phyloP scores from a whole-genome alignment of 2,329 filamentous ascomycete genomes.

The Calonectria leucothoes region DNA sequence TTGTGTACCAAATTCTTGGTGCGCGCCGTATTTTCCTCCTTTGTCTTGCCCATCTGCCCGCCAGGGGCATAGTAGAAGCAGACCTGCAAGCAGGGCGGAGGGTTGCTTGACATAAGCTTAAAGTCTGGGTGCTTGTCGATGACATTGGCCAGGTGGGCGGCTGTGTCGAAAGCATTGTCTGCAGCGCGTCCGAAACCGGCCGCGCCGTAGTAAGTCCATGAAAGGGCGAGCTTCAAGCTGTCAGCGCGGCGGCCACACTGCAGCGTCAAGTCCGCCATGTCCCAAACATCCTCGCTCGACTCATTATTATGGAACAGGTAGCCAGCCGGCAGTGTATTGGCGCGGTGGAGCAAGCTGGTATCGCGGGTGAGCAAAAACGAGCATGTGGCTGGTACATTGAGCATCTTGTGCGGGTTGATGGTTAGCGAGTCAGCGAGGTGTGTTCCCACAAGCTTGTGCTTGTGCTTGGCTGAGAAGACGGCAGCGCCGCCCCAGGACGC shows the following conservation, averaged over 20 bases:
- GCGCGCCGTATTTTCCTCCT: slow-evolving; percentile 59
- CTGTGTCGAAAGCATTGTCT: slow-evolving; percentile 78
- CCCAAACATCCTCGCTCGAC: slow-evolving; percentile 75
- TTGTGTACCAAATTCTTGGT: slow-evolving; percentile 61
- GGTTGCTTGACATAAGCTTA: slow-evolving; percentile 78
- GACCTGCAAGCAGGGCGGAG: slow-evolving; percentile 90
- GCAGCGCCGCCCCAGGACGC: slow-evolving; percentile 90
- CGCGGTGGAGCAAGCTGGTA: slow-evolving; percentile 78
- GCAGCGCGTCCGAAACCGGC: slow-evolving; percentile 77
- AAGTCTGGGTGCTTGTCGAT: slow-evolving; percentile 71
- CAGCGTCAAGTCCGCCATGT: slow-evolving; percentile 90
- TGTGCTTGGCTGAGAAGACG: slow-evolving; percentile 76
- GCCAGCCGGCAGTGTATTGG: slow-evolving; percentile 87
- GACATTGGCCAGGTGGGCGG: slow-evolving; percentile 73
- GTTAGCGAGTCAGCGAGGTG: slow-evolving; percentile 86
- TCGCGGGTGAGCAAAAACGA: slow-evolving; percentile 88
- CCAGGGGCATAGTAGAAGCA: slow-evolving; percentile 87
- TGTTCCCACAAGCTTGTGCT: slow-evolving; percentile 73
- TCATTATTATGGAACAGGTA: slow-evolving; percentile 80
- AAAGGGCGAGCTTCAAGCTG: slow-evolving; percentile 85
- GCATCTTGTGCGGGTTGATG: slow-evolving; percentile 97
- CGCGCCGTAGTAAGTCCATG: slow-evolving; percentile 90
- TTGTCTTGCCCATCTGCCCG: slow-evolving; percentile 58
- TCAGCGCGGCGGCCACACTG: slow-evolving; percentile 93
- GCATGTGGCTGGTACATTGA: slow-evolving; percentile 90